Evolutionary conservation across 441 rosid species (phyloP).

Genomic region (Isatis lusitanica): DNA sequence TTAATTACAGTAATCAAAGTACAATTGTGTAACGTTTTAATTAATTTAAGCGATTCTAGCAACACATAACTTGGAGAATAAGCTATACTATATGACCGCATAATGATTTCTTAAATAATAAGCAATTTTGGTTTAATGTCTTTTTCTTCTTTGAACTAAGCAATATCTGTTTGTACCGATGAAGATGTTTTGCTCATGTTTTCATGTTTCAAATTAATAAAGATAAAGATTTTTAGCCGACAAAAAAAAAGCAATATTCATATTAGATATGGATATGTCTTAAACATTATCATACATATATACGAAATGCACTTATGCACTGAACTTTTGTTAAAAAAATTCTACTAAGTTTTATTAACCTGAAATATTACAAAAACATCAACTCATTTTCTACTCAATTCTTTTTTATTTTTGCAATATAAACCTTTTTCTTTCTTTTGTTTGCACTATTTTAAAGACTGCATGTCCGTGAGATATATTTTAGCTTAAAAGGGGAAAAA

Average conservation of each 20-base stretch:
- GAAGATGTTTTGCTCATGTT: too few species aligned
- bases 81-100: not conserved
- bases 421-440: not conserved
- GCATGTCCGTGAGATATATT: not conserved
- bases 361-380: not conserved
- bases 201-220: too few species aligned
- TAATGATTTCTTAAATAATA: slow-evolving; percentile 12
- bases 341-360: not conserved
- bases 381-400: not conserved
- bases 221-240: too few species aligned
- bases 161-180: not conserved
- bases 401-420: not conserved
- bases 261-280: not conserved
- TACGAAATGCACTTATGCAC: not conserved
- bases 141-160: slow-evolving; percentile 23
- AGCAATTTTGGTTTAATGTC: slow-evolving; percentile 27
- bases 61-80: slow-evolving; percentile 17
- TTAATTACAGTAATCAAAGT: not conserved
- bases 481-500: not conserved
- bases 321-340: not conserved
- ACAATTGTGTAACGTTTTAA: not conserved
- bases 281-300: not conserved
- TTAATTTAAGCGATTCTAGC: not conserved
- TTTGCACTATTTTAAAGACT: not conserved
- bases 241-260: not conserved